Percentiles rank a stretch among this genome's conserved stretches.
Conservation (phyloP, 2,329 filamentous ascomycete species). For the Escovopsis sp. region DNA sequence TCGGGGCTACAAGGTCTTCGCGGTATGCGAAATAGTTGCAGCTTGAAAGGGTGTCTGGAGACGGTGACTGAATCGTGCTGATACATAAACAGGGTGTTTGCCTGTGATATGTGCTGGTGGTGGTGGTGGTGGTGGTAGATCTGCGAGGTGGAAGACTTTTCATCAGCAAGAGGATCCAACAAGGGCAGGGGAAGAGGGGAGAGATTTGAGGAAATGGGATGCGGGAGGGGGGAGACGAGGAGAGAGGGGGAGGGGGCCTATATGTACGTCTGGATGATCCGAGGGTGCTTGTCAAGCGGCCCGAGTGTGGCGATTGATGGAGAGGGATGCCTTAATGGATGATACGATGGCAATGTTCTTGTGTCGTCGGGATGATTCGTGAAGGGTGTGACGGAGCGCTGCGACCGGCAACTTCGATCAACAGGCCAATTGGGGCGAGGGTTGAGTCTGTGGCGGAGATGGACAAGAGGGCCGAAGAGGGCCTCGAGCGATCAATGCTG, state of each 20-base stretch:
- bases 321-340: no score
- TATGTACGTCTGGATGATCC: no score
- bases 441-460: no score
- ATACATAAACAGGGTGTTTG: constrained; percentile 78
- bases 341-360: no score
- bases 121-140: constrained; percentile 11
- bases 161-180: no score
- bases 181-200: neutral
- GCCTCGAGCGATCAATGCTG: no score
- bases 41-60: constrained; percentile 92
- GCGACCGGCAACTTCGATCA: no score
- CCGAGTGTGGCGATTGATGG: constrained; percentile 6
- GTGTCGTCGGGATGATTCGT: no score
- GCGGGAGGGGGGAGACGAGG: constrained; percentile 1
- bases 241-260: constrained; percentile 1
- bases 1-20: constrained; percentile 85
- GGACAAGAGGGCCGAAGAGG: no score
- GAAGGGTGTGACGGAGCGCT: no score
- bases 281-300: constrained; percentile 3
- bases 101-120: constrained; percentile 18
- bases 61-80: constrained; percentile 81
- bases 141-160: no score
- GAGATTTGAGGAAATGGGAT: constrained; percentile 1
- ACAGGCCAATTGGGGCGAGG: no score
- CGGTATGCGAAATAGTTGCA: constrained; percentile 93